phyloP scores from a whole-genome alignment of 2,329 filamentous ascomycete genomes.

The Colletotrichum sp. region DNA sequence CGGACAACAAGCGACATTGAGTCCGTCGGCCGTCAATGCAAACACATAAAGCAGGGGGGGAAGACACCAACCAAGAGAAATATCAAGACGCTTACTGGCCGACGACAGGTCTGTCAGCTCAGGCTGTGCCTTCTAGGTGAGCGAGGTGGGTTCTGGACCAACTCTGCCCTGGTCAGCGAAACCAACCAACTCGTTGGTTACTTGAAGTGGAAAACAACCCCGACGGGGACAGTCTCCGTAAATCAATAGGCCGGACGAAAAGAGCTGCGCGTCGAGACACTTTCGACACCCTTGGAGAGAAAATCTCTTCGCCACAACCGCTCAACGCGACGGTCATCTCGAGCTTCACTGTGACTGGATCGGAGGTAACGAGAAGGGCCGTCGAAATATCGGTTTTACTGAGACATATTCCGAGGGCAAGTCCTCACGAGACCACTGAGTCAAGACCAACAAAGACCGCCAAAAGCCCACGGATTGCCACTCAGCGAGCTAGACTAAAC shows the following conservation, averaged over 20 bases:
- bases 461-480: neutral
- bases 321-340: neutral
- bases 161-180: neutral
- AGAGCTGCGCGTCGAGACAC: neutral
- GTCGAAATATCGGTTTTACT: conserved; percentile 4
- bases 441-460: neutral
- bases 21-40: neutral
- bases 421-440: conserved; percentile 4
- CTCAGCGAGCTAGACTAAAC: neutral
- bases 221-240: neutral
- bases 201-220: neutral
- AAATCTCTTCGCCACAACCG: neutral
- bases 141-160: neutral
- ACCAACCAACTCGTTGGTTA: neutral
- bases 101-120: neutral
- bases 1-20: conserved; percentile 8
- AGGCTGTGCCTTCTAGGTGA: neutral
- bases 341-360: neutral
- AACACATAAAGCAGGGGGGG: neutral
- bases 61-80: neutral
- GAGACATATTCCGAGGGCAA: neutral
- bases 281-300: neutral
- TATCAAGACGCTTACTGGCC: neutral
- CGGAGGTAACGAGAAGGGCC: conserved; percentile 1
- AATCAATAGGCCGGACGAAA: neutral